Evolutionary conservation across 768 basidiomycete species (phyloP).

Genomic region (Mycena crocata): DNA sequence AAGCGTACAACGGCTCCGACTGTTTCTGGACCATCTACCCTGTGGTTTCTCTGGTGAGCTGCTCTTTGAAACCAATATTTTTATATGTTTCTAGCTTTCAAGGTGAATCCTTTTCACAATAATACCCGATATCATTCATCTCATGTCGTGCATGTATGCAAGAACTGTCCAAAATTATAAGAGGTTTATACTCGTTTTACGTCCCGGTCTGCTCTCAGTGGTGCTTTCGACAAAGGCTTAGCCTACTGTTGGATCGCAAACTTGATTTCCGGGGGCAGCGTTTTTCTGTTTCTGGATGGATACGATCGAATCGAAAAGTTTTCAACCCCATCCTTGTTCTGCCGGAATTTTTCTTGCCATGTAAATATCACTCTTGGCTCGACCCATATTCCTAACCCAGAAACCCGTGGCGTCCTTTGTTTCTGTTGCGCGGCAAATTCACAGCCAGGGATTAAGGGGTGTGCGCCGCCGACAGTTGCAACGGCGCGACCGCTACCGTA

Average conservation of each 20-base stretch:
- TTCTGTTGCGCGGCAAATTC: slow-evolving; percentile 64
- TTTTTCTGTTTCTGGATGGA: slow-evolving; percentile 76
- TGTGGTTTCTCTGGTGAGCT: slow-evolving; percentile 77
- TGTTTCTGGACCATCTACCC: neutral
- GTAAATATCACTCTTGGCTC: slow-evolving; percentile 24
- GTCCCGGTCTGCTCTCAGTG: slow-evolving; percentile 2
- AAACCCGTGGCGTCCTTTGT: slow-evolving; percentile 54
- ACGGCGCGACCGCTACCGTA: no score
- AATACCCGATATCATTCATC: neutral
- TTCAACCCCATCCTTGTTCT: slow-evolving; percentile 7
- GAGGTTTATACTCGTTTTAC: slow-evolving; percentile 54
- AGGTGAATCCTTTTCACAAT: slow-evolving; percentile 52
- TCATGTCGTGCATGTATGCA: slow-evolving; percentile 67
- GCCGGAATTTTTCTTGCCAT: neutral
- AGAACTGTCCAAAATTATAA: slow-evolving; percentile 63
- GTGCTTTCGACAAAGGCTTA: slow-evolving; percentile 42
- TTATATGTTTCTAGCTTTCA: slow-evolving; percentile 82
- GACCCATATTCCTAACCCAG: slow-evolving; percentile 56
- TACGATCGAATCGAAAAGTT: slow-evolving; percentile 90
- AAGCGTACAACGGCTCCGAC: neutral
- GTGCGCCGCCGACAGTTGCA: no score
- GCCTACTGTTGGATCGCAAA: slow-evolving; percentile 71
- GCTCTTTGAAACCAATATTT: slow-evolving; percentile 81
- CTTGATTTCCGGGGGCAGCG: slow-evolving; percentile 72
- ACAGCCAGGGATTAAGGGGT: slow-evolving; percentile 66